Evolutionary conservation across 2,329 filamentous ascomycete species (phyloP).

Genomic region (Harringtonia aguacate): DNA sequence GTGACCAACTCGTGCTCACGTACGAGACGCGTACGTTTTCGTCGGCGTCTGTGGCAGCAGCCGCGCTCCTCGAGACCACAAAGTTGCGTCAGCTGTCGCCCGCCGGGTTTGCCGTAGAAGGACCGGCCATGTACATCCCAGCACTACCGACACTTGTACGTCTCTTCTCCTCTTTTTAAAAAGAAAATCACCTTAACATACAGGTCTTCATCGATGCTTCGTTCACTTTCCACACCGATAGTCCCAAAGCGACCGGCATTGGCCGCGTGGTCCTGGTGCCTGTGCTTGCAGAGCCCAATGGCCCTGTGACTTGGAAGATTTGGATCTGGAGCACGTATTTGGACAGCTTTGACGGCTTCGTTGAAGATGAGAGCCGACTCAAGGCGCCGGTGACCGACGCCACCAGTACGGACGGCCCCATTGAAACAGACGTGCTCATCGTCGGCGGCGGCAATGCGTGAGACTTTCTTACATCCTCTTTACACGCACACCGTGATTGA

Average conservation of each 20-base stretch:
- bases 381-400: not conserved
- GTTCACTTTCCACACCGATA: not conserved
- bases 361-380: not conserved
- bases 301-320: slow-evolving; percentile 1
- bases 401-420: not conserved
- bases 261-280: not conserved
- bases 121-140: not conserved
- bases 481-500: too few species aligned
- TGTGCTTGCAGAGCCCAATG: not conserved
- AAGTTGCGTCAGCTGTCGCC: slow-evolving; percentile 1
- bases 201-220: slow-evolving; percentile 1
- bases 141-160: not conserved
- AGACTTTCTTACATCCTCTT: not conserved
- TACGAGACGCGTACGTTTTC: not conserved
- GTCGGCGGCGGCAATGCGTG: slow-evolving; percentile 5
- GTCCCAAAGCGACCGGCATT: not conserved
- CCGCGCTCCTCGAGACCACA: not conserved
- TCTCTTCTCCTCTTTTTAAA: not conserved
- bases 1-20: slow-evolving; percentile 2
- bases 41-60: not conserved
- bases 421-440: slow-evolving; percentile 3
- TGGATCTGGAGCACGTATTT: slow-evolving; percentile 3
- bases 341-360: not conserved
- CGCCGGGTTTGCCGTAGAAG: not conserved
- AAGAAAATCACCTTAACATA: not conserved